A percentile compares a stretch with the other conserved stretches of the same genome.
Conservation (phyloP, 2,329 filamentous ascomycete genomes). For the Talaromyces sp. region DNA sequence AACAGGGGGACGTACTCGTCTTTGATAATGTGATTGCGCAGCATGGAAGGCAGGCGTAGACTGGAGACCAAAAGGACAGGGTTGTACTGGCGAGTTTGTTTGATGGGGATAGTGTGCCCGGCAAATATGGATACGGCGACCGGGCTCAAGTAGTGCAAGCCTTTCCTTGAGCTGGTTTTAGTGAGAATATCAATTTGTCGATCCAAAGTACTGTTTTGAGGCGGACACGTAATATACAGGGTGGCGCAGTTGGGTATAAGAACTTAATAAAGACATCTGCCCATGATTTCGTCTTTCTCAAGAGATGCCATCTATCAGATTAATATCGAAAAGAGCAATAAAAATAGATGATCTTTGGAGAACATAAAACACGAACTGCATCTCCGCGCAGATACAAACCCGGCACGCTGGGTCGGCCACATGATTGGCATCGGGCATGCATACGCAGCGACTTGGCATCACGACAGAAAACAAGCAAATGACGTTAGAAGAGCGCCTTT, state of each 20-base stretch:
- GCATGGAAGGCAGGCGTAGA: slow-evolving; percentile 46
- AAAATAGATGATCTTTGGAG: neutral
- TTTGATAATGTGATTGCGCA: slow-evolving; percentile 47
- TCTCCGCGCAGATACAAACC: neutral
- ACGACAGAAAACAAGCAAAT: neutral
- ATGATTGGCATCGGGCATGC: neutral
- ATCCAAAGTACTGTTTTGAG: too few species aligned
- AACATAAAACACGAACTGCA: neutral
- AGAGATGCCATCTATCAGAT: too few species aligned
- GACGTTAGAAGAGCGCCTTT: neutral
- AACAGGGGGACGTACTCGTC: slow-evolving; percentile 44
- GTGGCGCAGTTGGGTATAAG: neutral
- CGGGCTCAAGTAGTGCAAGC: slow-evolving; percentile 44
- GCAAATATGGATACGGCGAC: slow-evolving; percentile 36
- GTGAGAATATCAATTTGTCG: too few species aligned
- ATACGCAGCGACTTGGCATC: neutral
- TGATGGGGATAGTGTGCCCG: slow-evolving; percentile 42
- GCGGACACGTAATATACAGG: neutral
- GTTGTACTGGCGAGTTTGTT: slow-evolving; percentile 45
- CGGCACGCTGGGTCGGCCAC: neutral
- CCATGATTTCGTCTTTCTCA: too few species aligned
- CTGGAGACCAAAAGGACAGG: slow-evolving; percentile 42
- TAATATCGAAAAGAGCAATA: neutral
- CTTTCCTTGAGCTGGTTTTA: neutral
- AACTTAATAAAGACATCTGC: neutral